Percentiles rank a stretch among this genome's conserved stretches.
Conservation (phyloP, 2,329 filamentous ascomycete species). For the Fusarium nisikadoi region DNA sequence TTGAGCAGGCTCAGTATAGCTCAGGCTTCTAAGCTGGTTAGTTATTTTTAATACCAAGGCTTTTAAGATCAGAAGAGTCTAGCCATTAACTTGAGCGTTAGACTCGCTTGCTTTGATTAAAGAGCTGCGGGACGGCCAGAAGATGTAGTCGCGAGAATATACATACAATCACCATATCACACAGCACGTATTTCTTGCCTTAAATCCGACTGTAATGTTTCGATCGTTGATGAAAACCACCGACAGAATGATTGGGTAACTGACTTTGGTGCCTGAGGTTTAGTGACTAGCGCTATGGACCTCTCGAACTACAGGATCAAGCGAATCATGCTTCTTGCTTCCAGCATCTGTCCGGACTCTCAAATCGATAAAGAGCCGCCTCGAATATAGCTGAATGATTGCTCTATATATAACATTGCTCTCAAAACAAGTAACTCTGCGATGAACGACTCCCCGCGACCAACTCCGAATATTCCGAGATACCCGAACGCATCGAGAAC, state of each 20-base stretch:
- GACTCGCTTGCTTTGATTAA: neutral
- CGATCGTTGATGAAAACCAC: neutral
- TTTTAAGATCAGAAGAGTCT: neutral
- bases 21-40: accelerated
- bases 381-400: neutral
- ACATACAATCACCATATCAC: neutral
- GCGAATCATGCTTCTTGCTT: neutral
- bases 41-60: neutral
- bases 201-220: accelerated
- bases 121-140: neutral
- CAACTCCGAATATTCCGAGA: neutral
- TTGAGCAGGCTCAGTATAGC: accelerated
- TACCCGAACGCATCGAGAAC: neutral
- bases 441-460: neutral
- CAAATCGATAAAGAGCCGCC: accelerated
- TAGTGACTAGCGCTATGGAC: neutral
- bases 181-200: too few relatives aligned
- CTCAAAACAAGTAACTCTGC: neutral
- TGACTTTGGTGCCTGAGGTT: neutral
- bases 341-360: accelerated
- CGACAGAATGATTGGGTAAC: neutral
- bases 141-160: neutral
- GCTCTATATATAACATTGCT: accelerated
- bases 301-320: neutral
- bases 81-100: neutral